These are phyloP conservation scores for Rhizopogon roseolus DNA, from an alignment of 768 basidiomycete genomes.

Conservation along the genomic window DNA sequence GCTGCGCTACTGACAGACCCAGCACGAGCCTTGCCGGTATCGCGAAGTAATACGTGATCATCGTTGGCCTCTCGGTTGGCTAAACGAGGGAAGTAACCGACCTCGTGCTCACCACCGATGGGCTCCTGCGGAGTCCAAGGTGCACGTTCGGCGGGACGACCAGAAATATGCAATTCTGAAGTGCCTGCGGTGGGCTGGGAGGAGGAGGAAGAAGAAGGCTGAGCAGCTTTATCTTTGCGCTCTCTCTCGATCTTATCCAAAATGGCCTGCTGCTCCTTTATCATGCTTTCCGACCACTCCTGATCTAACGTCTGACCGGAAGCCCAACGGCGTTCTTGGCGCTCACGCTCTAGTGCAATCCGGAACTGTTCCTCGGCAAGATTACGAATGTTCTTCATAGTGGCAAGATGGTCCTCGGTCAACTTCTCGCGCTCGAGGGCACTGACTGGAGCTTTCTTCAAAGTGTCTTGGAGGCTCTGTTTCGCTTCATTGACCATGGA, in stretches of 20 bases:
- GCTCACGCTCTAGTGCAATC: conserved; percentile 40
- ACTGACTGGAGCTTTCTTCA: conserved; percentile 37
- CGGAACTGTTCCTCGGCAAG: conserved; percentile 45
- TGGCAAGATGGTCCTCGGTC: conserved; percentile 31
- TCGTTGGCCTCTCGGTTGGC: conserved; percentile 15
- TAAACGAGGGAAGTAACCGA: conserved; percentile 13
- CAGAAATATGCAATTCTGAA: conserved; percentile 1
- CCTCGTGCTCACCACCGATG: conserved; percentile 21
- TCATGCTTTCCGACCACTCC: conserved; percentile 29
- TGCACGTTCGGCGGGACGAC: conserved; percentile 14
- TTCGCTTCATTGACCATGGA: conserved; percentile 56
- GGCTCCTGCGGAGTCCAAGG: conserved; percentile 14
- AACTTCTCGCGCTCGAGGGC: conserved; percentile 32
- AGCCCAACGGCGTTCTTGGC: conserved; percentile 46
- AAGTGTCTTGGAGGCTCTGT: conserved; percentile 47
- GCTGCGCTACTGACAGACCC: conserved; percentile 20
- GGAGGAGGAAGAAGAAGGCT: not conserved
- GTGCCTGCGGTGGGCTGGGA: conserved; percentile 4
- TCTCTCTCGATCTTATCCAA: conserved; percentile 44
- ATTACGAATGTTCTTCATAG: conserved; percentile 40
- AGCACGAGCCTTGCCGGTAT: conserved; percentile 17
- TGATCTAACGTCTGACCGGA: conserved; percentile 30
- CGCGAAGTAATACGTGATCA: conserved; percentile 14
- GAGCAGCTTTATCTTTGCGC: conserved; percentile 17
- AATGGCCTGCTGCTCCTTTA: conserved; percentile 38